Evolutionary conservation across 2,329 filamentous ascomycete genomes (phyloP).

Genomic region (Cadophora sp.): DNA sequence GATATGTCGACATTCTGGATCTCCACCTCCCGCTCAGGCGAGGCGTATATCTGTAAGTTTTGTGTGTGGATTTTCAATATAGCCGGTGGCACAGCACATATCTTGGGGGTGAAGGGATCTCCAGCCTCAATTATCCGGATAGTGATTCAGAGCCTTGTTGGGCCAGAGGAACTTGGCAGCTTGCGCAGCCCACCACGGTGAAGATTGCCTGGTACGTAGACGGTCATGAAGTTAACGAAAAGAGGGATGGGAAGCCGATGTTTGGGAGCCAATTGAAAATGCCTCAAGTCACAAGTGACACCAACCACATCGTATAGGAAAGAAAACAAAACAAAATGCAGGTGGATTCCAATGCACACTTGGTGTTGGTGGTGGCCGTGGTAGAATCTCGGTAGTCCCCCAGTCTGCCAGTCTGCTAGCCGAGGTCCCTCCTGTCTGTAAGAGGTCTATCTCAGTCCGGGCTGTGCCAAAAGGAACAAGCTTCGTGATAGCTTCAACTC

Average conservation of each 20-base stretch:
- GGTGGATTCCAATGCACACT: not conserved
- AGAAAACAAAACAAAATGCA: not conserved
- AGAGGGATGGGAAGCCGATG: no score
- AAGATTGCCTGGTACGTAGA: not conserved
- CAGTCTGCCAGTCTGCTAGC: not conserved
- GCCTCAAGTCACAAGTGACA: not conserved
- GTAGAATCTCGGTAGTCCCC: not conserved
- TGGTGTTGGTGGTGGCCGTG: not conserved
- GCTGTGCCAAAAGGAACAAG: not conserved
- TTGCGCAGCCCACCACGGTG: constrained; percentile 8
- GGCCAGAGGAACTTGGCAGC: constrained; percentile 2
- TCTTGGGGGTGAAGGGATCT: not conserved
- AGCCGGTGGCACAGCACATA: constrained; percentile 1
- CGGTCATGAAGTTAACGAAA: not conserved
- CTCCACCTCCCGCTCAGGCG: not conserved
- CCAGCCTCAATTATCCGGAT: not conserved
- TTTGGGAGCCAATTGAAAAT: not conserved
- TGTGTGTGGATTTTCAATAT: not conserved
- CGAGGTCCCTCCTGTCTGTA: not conserved
- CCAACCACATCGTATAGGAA: no score
- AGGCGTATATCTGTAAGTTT: not conserved
- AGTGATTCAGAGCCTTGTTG: not conserved
- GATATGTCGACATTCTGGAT: not conserved
- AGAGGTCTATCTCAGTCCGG: not conserved
- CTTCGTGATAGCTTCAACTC: not conserved